Base-by-base conservation (phyloP, 2,329 filamentous ascomycete genomes). In the Daldinia sp. region DNA sequence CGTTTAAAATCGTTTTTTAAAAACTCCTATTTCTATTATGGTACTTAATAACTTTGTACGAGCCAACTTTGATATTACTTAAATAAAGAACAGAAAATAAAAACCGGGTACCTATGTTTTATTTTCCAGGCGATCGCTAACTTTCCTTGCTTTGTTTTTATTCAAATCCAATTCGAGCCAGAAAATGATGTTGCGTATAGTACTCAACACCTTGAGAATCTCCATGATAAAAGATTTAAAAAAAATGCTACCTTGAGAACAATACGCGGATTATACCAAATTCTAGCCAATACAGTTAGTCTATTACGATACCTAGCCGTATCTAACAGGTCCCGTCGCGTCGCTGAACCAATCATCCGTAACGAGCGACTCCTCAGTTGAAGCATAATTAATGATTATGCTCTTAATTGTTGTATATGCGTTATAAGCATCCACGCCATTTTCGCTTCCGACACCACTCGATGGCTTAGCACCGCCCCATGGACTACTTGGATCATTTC, bases 361-460 rank as follows among this genome's bases (percentile, higher is more conserved):
- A 12, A 79, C 81, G 20, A 87, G 72, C 0, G 81, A 75, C 72
- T 89, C 87, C 58, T 87, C 84, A 0, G 79, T 79, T 0, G 84
- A 83, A 0, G 88, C 90, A 72, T 90, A 93, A 76, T 92, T 93
- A 68, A 93, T 85, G 33, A 92, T 87, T 0, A 87, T 90, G 75
- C 89, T 92, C 80, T 91, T 92, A 12, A 85, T 85, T 35, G 76
- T 86, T 0, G 87, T 88, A 71, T 89, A 89, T 0, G 84, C 84
- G 56, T 86, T 81, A 72, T 87, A 90, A 0, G 89, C 87, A 74
- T 91, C 90, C 0, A 89, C 72, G 0, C 91, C 91, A 74, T 93
- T 93, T 81, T 93, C 91, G 67, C 90, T 92, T 1, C 90, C 91
- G 0, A 93, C 85, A 0, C 91, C 91, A 71, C 88, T 90, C 1